Base-by-base conservation (phyloP, 352 stramenopile genomes). In the Aphanomyces invadans region DNA sequence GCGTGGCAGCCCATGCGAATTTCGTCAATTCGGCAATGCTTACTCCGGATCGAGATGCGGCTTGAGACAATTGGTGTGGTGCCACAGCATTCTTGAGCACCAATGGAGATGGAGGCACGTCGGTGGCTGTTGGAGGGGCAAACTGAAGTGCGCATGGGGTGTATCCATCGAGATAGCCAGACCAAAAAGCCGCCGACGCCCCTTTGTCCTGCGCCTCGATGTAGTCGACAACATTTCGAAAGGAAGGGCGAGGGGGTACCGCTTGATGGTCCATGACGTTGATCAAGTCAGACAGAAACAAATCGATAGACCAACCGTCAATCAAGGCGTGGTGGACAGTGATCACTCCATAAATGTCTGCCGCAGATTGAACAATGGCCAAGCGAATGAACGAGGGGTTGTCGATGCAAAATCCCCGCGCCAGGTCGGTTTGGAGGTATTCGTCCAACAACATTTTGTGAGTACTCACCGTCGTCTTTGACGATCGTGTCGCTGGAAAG, bases 381-480 rank as follows among this genome's bases (percentile, higher is more conserved):
- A 54, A 21, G 0, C 46, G 46, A 31, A 54, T 31, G 26, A 54
- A 54, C 7, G n/a, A 23, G 10, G n/a, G 15, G 26, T 54, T n/a
- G 46, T 29, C 46, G 10, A 54, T 11, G 11, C 21, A 12, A 29
- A 54, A 54, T 25, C 46, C 46, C 46, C 46, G n/a, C 46, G 26
- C 26, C n/a, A 54, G 46, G 26, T 54, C 46, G n/a, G n/a, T n/a
- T 54, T 54, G n/a, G n/a, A 54, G 26, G 46, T 54, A 54, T 21
- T 54, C n/a, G n/a, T 21, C 46, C n/a, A 54, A 29, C 10, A 10
- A 31, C 10, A 3, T 31, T 23, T 31, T 25, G n/a, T 7, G n/a
- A 54, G 46, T 7, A n/a, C 15, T 48, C n/a, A n/a, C 39, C 17
- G 21, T 48, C 17, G 39, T 15, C n/a, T n/a, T n/a, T n/a, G 17